These are phyloP conservation scores for Aspergillus pseudonomiae DNA, from an alignment of 2,329 filamentous ascomycete species.

Conservation along the genomic window DNA sequence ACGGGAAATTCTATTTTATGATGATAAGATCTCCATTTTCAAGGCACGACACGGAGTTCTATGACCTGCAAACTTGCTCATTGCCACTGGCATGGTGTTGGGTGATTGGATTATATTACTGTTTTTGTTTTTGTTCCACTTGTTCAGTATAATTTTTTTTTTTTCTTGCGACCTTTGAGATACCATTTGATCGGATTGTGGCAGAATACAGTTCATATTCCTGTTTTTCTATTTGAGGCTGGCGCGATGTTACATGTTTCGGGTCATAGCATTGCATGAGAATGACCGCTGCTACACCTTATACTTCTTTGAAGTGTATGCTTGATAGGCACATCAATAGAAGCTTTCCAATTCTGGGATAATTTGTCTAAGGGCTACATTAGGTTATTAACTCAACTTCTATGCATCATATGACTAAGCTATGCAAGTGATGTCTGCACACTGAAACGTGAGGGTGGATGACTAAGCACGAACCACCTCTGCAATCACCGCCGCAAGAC, in stretches of 20 bases:
- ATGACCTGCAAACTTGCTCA: slow-evolving; percentile 26
- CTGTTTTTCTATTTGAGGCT: background rate
- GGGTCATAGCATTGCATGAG: background rate
- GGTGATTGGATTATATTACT: slow-evolving; percentile 3
- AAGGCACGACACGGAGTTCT: slow-evolving; percentile 68
- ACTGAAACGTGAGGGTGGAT: background rate
- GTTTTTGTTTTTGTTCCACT: background rate
- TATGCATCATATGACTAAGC: background rate
- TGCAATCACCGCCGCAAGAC: background rate
- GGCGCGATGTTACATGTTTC: background rate
- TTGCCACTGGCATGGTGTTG: slow-evolving; percentile 9
- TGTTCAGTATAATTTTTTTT: background rate
- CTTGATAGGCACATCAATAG: background rate
- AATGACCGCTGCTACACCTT: background rate
- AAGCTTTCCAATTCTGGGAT: background rate
- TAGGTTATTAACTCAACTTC: too few species aligned
- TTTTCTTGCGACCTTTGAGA: slow-evolving; percentile 13
- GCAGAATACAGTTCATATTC: slow-evolving; percentile 1
- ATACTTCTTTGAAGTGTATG: background rate
- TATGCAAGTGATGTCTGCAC: background rate
- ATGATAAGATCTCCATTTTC: slow-evolving; percentile 81
- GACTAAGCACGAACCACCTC: background rate
- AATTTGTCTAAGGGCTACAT: background rate
- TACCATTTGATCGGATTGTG: slow-evolving; percentile 15
- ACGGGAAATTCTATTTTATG: slow-evolving; percentile 80